Conservation (phyloP, 306 rosid genomes). For the Sophora flavescens region DNA sequence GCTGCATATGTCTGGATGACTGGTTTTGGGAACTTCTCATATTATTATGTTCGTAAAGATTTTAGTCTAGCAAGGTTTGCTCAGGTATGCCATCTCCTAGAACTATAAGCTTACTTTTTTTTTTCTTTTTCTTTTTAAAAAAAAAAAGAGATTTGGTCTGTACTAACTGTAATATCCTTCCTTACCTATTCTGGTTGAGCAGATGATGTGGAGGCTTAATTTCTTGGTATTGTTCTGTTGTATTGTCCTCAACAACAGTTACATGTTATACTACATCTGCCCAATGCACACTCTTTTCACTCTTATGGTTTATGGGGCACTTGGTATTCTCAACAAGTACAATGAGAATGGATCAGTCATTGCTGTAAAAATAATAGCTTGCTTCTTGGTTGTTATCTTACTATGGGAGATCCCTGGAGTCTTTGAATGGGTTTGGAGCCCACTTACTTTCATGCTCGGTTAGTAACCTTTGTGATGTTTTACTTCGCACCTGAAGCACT, state of each 20-base stretch:
- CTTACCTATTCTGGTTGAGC: slow-evolving; percentile 50
- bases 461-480: slow-evolving; percentile 50
- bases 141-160: slow-evolving; percentile 21
- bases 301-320: slow-evolving; percentile 90
- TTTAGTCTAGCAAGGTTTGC: slow-evolving; percentile 90
- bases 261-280: slow-evolving; percentile 94
- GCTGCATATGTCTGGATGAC: slow-evolving; percentile 99
- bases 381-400: slow-evolving; percentile 83
- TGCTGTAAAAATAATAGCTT: slow-evolving; percentile 66
- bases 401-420: slow-evolving; percentile 98
- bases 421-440: slow-evolving; percentile 89
- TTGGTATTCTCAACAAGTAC: slow-evolving; percentile 82
- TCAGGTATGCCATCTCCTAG: slow-evolving; percentile 64
- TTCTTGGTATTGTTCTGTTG: slow-evolving; percentile 87
- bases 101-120: slow-evolving; percentile 35
- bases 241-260: slow-evolving; percentile 88
- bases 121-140: background rate
- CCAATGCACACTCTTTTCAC: slow-evolving; percentile 99
- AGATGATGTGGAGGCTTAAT: slow-evolving; percentile 99
- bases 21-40: slow-evolving; percentile 97
- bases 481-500: slow-evolving; percentile 33
- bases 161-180: slow-evolving; percentile 37
- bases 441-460: slow-evolving; percentile 86
- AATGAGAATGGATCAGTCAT: slow-evolving; percentile 84
- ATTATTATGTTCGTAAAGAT: slow-evolving; percentile 93